phyloP scores from a whole-genome alignment of 202 grass and related monocot genomes.

The Panicum virgatum region DNA sequence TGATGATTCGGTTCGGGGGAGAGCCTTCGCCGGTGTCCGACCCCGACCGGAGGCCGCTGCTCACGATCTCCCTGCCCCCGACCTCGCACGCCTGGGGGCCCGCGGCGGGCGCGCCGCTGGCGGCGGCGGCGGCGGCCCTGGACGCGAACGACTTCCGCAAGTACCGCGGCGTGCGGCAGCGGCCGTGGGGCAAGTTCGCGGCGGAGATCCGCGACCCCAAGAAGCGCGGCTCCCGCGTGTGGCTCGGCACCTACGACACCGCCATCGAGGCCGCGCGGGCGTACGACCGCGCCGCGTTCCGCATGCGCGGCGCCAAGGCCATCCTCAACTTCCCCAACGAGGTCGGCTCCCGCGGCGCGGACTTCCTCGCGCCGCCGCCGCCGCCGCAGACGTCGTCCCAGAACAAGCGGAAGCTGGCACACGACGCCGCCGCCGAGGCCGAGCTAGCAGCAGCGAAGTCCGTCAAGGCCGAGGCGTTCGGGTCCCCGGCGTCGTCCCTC shows the following conservation, averaged over 20 bases:
- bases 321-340: conserved; percentile 99
- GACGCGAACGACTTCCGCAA: conserved; percentile 55
- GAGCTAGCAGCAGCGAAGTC: conserved; percentile 30
- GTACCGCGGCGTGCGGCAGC: conserved; percentile 95
- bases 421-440: conserved; percentile 6
- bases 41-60: conserved; percentile 11
- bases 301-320: conserved; percentile 83
- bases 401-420: conserved; percentile 28
- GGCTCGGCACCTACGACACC: conserved; percentile 97
- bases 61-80: conserved; percentile 45
- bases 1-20: conserved; percentile 56
- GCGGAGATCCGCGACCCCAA: conserved; percentile 98
- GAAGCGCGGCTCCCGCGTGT: conserved; percentile 77
- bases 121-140: not conserved
- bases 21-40: conserved; percentile 48
- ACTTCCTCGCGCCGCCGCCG: conserved; percentile 1
- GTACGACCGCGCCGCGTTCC: conserved; percentile 90
- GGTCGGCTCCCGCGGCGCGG: conserved; percentile 49
- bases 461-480: conserved; percentile 38
- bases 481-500: not conserved
- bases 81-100: conserved; percentile 37
- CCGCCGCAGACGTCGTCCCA: not conserved
- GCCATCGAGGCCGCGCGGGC: conserved; percentile 89
- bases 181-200: conserved; percentile 99
- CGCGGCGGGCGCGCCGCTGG: not conserved